Base-by-base conservation (phyloP, 768 basidiomycete genomes). In the Gautieria morchelliformis region DNA sequence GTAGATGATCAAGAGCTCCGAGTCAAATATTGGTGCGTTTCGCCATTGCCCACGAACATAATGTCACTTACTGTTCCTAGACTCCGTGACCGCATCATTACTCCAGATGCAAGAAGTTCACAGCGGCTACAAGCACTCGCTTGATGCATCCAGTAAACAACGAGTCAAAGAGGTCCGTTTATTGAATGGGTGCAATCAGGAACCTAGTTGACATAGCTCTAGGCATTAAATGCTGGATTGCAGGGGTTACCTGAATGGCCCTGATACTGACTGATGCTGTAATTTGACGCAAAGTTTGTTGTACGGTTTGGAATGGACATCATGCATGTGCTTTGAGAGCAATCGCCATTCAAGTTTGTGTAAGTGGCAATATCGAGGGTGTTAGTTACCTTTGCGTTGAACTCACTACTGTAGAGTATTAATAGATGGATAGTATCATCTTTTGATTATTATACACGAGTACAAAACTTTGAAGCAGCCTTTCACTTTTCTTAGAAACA, bases 61-160 rank as follows among this genome's bases (percentile, higher is more conserved):
- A 11, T 33, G 22, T 47, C 5, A 4, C 9, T 17, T 14, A 27
- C 46, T 22, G 19, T 53, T 61, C 35, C 60, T 61, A 86, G 85
- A 84, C 62, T 79, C 81, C 3, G 76, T 87, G 19, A 78, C 79
- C 7, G 89, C 88, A 1, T 84, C 82, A 0, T 72, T 79, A 1
- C 84, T 87, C 68, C 89, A 91, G 70, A 80, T 91, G 72, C 77
- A 80, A 61, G 89, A 91, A 65, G 86, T 87, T 19, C 82, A 79
- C 62, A 62, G 73, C 19, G 83, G 83, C 8, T 91, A 91, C 64
- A 79, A 87, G 30, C 85, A 87, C 48, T 89, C 89, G 7, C 74
- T 76, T 2, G 89, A 91, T 67, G 54, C 73, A 27, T 79, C 85
- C 6, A 85, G 86, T 64, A 90, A 88, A 67, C 75, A 75, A 20